A percentile compares a stretch with the other conserved stretches of the same genome.
Evolutionary conservation across 768 basidiomycete species (phyloP).

Genomic region (Agrocybe praecox): DNA sequence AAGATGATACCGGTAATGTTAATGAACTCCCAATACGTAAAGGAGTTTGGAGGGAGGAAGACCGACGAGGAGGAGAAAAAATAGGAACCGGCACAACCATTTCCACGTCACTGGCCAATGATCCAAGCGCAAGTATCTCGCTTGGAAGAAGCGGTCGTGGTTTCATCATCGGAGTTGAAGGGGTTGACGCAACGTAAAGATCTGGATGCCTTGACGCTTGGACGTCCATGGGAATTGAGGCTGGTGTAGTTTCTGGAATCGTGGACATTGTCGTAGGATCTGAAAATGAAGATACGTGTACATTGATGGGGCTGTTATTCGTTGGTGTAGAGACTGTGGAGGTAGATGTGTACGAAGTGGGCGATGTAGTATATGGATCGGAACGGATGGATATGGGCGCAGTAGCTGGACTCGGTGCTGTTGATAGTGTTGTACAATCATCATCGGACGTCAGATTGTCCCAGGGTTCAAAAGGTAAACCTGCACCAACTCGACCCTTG

Average conservation of each 20-base stretch:
- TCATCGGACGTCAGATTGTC: slow-evolving; percentile 33
- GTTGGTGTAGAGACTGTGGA: not conserved
- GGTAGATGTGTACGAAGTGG: not conserved
- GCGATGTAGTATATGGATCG: not conserved
- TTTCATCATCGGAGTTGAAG: not conserved
- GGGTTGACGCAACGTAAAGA: not conserved
- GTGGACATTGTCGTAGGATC: not conserved
- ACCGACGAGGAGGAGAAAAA: not conserved
- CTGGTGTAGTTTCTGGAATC: not conserved
- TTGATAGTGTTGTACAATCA: slow-evolving; percentile 12
- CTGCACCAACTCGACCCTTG: slow-evolving; percentile 53
- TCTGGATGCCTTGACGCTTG: not conserved
- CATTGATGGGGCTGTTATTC: not conserved
- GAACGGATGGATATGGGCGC: not conserved
- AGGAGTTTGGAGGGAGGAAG: not conserved
- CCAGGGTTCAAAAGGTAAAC: slow-evolving; percentile 59
- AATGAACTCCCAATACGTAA: not conserved
- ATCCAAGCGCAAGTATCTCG: slow-evolving; percentile 22
- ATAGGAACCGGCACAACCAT: slow-evolving; percentile 9
- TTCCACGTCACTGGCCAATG: slow-evolving; percentile 19
- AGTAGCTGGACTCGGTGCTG: not conserved
- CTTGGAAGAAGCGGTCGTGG: slow-evolving; percentile 22
- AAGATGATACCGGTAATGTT: not conserved
- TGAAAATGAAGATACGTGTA: not conserved
- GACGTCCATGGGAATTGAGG: not conserved